Evolutionary conservation across 768 basidiomycete genomes (phyloP).

Genomic region (Hypholoma sublateritium): DNA sequence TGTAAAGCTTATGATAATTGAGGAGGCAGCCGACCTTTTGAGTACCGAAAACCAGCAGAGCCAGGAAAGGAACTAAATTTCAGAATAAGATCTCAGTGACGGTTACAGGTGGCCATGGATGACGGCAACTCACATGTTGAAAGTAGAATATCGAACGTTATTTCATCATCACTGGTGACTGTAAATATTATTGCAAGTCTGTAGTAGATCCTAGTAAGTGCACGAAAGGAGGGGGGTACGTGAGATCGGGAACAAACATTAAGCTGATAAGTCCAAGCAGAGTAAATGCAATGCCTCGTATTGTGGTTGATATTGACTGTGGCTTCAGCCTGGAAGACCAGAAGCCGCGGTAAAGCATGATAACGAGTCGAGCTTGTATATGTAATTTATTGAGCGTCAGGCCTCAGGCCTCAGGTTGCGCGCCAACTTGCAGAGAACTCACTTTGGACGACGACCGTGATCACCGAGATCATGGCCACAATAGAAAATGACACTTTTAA

Average conservation of each 20-base stretch:
- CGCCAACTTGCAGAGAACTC: neutral
- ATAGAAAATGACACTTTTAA: conserved; percentile 16
- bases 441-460: conserved; percentile 22
- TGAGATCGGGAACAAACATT: conserved; percentile 10
- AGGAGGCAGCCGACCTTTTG: conserved; percentile 12
- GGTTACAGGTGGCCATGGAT: neutral
- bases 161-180: conserved; percentile 9
- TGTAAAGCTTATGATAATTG: neutral
- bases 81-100: neutral
- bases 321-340: conserved; percentile 9
- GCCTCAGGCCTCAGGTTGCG: too few species aligned
- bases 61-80: conserved; percentile 16
- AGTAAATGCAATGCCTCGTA: conserved; percentile 20
- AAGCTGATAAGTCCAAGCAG: conserved; percentile 17
- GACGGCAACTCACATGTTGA: conserved; percentile 15
- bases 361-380: conserved; percentile 16
- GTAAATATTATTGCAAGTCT: conserved; percentile 19
- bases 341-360: conserved; percentile 14
- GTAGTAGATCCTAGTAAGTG: neutral
- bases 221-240: neutral
- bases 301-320: conserved; percentile 12
- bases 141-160: conserved; percentile 21
- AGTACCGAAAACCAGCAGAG: conserved; percentile 23
- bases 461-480: conserved; percentile 14
- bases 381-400: neutral